Evolutionary conservation across 108 stramenopile species (phyloP).

Genomic region (Parmales sp.): DNA sequence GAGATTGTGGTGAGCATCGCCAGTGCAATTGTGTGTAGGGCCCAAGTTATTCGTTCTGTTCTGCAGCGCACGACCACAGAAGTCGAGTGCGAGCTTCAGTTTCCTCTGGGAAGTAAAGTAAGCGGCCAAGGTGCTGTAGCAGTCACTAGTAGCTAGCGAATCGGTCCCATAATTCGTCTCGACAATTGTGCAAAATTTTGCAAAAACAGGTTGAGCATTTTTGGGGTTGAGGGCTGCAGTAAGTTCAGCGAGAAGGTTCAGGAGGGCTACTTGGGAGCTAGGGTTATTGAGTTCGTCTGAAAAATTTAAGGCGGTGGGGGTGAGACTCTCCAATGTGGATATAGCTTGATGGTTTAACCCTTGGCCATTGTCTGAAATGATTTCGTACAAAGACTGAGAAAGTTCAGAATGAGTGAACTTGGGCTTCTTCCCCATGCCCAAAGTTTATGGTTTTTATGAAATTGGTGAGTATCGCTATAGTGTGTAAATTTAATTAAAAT

Average conservation of each 20-base stretch:
- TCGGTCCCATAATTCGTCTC: not conserved
- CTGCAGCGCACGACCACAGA: not conserved
- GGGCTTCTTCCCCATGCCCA: no score
- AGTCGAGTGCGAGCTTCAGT: not conserved
- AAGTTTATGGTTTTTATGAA: no score
- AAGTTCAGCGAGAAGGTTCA: not conserved
- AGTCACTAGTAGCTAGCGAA: not conserved
- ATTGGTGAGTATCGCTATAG: no score
- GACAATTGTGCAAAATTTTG: not conserved
- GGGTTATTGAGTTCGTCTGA: no score
- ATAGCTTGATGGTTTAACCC: no score
- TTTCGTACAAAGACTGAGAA: no score
- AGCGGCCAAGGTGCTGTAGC: not conserved
- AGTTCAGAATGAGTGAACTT: no score
- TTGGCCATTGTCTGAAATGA: no score
- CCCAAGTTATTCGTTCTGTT: not conserved
- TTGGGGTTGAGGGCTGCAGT: not conserved
- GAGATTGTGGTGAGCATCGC: not conserved
- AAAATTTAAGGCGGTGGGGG: no score
- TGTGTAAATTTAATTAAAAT: no score
- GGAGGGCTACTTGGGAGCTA: not conserved
- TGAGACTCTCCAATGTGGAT: no score
- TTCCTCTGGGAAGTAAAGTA: not conserved
- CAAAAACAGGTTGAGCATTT: not conserved
- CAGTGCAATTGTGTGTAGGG: not conserved